Evolutionary conservation across 2,329 filamentous ascomycete species (phyloP).

Genomic region (Exophiala phaeomuriformis): DNA sequence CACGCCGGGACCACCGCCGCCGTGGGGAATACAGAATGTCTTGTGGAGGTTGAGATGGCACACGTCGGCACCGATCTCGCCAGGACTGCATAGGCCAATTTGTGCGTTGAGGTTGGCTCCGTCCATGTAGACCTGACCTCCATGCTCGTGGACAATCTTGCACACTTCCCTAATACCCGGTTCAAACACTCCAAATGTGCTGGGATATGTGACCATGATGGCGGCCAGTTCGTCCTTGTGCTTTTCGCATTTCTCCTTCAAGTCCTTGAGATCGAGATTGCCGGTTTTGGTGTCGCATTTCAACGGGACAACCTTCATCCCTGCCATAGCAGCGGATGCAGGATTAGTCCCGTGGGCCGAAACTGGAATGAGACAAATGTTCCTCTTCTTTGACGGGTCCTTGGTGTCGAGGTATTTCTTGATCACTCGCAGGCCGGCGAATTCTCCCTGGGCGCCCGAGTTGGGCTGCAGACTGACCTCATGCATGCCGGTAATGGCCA

Average conservation of each 20-base stretch:
- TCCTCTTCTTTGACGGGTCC: slow-evolving; percentile 59
- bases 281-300: slow-evolving; percentile 84
- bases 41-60: slow-evolving; percentile 98
- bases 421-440: slow-evolving; percentile 81
- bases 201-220: slow-evolving; percentile 96
- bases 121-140: slow-evolving; percentile 97
- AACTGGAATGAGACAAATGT: slow-evolving; percentile 89
- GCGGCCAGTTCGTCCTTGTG: slow-evolving; percentile 77
- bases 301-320: slow-evolving; percentile 86
- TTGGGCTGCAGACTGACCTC: slow-evolving; percentile 89
- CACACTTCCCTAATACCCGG: slow-evolving; percentile 80
- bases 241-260: slow-evolving; percentile 82
- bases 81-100: slow-evolving; percentile 88
- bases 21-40: slow-evolving; percentile 97
- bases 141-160: slow-evolving; percentile 74
- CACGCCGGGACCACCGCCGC: slow-evolving; percentile 86
- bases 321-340: slow-evolving; percentile 88
- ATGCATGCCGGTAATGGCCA: slow-evolving; percentile 81
- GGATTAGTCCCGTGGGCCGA: slow-evolving; percentile 96
- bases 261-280: slow-evolving; percentile 79
- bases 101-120: slow-evolving; percentile 98
- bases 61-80: slow-evolving; percentile 90
- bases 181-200: slow-evolving; percentile 92
- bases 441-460: slow-evolving; percentile 92
- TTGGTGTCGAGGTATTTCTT: slow-evolving; percentile 71